Conservation (phyloP, 768 basidiomycete genomes). For the Russula lepida region DNA sequence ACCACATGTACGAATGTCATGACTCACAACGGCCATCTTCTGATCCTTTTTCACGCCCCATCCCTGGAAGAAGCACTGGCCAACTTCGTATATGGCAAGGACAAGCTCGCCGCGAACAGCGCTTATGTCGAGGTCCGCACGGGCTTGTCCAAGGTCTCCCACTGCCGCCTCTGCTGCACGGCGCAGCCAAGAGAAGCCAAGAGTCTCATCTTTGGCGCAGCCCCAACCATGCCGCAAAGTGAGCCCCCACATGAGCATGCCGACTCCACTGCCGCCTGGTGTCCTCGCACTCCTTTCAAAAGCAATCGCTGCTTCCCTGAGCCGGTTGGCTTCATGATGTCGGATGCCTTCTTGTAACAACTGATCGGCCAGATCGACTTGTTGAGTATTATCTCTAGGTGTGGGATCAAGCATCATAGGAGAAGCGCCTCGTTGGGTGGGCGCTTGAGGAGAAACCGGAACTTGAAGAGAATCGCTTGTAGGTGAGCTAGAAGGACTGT, state of each 20-base stretch:
- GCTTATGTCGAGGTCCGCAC: conserved; percentile 43
- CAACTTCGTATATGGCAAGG: conserved; percentile 86
- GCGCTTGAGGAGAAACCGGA: conserved; percentile 12
- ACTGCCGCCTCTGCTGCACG: conserved; percentile 78
- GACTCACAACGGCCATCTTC: conserved; percentile 78
- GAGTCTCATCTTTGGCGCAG: conserved; percentile 65
- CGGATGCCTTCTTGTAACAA: conserved; percentile 70
- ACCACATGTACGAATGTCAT: background rate
- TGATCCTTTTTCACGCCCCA: conserved; percentile 86
- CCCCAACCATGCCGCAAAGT: conserved; percentile 87
- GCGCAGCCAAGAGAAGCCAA: conserved; percentile 75
- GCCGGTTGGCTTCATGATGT: conserved; percentile 65
- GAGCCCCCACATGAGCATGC: conserved; percentile 91
- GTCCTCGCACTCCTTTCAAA: conserved; percentile 72
- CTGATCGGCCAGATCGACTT: conserved; percentile 45
- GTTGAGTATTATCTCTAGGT: conserved; percentile 13
- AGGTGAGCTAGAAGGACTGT: conserved; percentile 17
- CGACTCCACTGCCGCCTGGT: conserved; percentile 74
- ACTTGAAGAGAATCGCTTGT: conserved; percentile 16
- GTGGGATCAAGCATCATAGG: background rate
- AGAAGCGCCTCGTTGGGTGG: conserved; percentile 1
- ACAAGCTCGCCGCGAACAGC: conserved; percentile 69
- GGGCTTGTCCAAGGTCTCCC: conserved; percentile 59
- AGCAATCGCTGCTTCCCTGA: conserved; percentile 57
- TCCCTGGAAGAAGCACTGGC: conserved; percentile 86